These are phyloP conservation scores for Penstemon newberryi DNA, from an alignment of 257 asterid species.

Conservation along the genomic window DNA sequence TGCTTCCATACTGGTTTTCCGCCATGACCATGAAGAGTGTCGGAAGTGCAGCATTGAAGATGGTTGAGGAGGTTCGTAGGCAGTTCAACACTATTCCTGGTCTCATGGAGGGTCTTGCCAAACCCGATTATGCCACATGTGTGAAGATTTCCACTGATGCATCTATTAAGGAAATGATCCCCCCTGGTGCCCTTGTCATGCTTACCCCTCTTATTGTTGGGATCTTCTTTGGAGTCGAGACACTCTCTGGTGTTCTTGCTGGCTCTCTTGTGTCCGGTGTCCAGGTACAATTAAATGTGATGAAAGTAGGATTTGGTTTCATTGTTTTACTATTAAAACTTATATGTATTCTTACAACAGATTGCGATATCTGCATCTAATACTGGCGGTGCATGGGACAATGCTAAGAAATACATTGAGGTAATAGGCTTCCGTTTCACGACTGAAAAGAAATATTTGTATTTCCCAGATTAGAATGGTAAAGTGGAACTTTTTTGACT, in stretches of 20 bases:
- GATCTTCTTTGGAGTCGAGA: slow-evolving; percentile 80
- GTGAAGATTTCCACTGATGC: slow-evolving; percentile 91
- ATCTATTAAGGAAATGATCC: slow-evolving; percentile 86
- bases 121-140: slow-evolving; percentile 85
- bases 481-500: neutral
- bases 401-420: slow-evolving; percentile 73
- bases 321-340: neutral
- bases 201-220: slow-evolving; percentile 86
- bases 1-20: slow-evolving; percentile 96
- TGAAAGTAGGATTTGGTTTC: neutral
- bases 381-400: slow-evolving; percentile 77
- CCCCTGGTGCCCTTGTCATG: slow-evolving; percentile 95
- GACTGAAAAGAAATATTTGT: neutral
- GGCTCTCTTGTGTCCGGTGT: slow-evolving; percentile 94
- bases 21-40: slow-evolving; percentile 98
- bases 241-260: slow-evolving; percentile 86
- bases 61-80: slow-evolving; percentile 94
- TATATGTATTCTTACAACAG: slow-evolving; percentile 21
- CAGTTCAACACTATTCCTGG: slow-evolving; percentile 88
- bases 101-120: slow-evolving; percentile 70
- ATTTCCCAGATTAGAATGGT: neutral
- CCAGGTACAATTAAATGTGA: slow-evolving; percentile 48
- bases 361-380: slow-evolving; percentile 71
- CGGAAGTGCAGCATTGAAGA: slow-evolving; percentile 84
- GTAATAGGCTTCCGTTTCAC: slow-evolving; percentile 27